Percentiles rank a stretch among this genome's conserved stretches.
Conservation (phyloP, 257 asterid genomes). For the Ilex aquifolium region DNA sequence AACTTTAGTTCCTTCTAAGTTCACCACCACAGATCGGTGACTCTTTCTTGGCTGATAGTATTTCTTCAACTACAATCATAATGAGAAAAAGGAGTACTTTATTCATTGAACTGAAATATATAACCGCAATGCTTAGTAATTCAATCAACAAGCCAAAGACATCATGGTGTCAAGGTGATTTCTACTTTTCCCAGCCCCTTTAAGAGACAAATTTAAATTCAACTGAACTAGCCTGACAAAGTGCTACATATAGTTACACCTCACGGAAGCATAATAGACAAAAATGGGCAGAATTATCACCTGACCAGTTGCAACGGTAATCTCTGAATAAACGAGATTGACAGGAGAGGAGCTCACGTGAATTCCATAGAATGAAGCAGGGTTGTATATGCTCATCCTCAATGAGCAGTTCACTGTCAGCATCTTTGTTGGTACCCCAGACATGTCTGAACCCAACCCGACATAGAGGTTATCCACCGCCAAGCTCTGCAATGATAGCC, state of each 20-base stretch:
- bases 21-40: slow-evolving; percentile 48
- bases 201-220: too few relatives aligned
- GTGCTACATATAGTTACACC: too few relatives aligned
- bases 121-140: too few relatives aligned
- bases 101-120: background rate
- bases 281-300: slow-evolving; percentile 24
- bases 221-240: too few relatives aligned
- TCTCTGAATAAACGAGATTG: slow-evolving; percentile 66
- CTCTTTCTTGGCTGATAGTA: slow-evolving; percentile 83
- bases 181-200: too few relatives aligned
- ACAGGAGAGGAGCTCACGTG: slow-evolving; percentile 76
- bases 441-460: slow-evolving; percentile 78
- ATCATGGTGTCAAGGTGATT: too few relatives aligned
- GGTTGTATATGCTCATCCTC: slow-evolving; percentile 67
- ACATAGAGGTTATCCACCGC: slow-evolving; percentile 55
- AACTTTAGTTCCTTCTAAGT: slow-evolving; percentile 60
- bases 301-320: slow-evolving; percentile 77
- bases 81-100: slow-evolving; percentile 1
- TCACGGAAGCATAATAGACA: background rate
- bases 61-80: slow-evolving; percentile 49
- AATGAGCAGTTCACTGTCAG: slow-evolving; percentile 67
- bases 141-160: too few relatives aligned
- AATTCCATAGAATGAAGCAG: slow-evolving; percentile 85
- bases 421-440: slow-evolving; percentile 79
- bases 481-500: slow-evolving; percentile 54